phyloP scores from a whole-genome alignment of 2,329 filamentous ascomycete species.

The Paracorniculantispora psalliotae region DNA sequence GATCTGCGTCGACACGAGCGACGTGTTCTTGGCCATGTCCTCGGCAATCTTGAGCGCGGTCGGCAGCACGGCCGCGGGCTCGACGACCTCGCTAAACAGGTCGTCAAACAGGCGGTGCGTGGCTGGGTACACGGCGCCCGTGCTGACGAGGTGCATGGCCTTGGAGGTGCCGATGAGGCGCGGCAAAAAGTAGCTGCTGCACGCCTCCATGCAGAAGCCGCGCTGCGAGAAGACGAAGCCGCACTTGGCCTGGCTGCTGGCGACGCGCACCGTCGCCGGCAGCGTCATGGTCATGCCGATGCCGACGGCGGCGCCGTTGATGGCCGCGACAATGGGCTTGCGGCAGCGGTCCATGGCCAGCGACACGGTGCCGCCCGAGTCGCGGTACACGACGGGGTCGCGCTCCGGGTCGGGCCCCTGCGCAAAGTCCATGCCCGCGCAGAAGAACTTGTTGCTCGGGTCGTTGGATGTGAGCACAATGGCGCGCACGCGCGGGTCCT shows the following conservation, averaged over 20 bases:
- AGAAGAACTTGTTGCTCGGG: slow-evolving; percentile 46
- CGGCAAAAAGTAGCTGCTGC: slow-evolving; percentile 66
- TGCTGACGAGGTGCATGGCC: slow-evolving; percentile 62
- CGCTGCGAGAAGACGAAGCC: slow-evolving; percentile 70
- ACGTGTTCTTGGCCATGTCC: slow-evolving; percentile 63
- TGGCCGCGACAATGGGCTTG: slow-evolving; percentile 55
- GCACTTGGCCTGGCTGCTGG: slow-evolving; percentile 55
- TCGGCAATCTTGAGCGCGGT: slow-evolving; percentile 61
- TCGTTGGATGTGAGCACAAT: slow-evolving; percentile 53
- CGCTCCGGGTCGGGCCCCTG: slow-evolving; percentile 20
- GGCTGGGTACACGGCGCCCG: slow-evolving; percentile 55
- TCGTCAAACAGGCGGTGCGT: slow-evolving; percentile 47
- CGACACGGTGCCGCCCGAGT: slow-evolving; percentile 48
- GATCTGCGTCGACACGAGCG: slow-evolving; percentile 56
- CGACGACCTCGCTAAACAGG: slow-evolving; percentile 62
- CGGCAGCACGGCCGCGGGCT: slow-evolving; percentile 56
- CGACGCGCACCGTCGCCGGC: slow-evolving; percentile 48
- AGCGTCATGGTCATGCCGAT: slow-evolving; percentile 60
- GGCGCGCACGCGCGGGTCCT: slow-evolving; percentile 49
- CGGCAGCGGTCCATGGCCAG: slow-evolving; percentile 52
- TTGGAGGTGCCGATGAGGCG: slow-evolving; percentile 60
- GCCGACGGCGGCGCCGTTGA: slow-evolving; percentile 56
- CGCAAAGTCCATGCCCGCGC: slow-evolving; percentile 53
- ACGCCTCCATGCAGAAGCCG: slow-evolving; percentile 68
- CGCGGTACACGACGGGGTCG: slow-evolving; percentile 31